Percentiles rank a stretch among this genome's conserved stretches.
Evolutionary conservation across 164 flowering plant species (phyloP).

Genomic region (Stephania cephalantha): DNA sequence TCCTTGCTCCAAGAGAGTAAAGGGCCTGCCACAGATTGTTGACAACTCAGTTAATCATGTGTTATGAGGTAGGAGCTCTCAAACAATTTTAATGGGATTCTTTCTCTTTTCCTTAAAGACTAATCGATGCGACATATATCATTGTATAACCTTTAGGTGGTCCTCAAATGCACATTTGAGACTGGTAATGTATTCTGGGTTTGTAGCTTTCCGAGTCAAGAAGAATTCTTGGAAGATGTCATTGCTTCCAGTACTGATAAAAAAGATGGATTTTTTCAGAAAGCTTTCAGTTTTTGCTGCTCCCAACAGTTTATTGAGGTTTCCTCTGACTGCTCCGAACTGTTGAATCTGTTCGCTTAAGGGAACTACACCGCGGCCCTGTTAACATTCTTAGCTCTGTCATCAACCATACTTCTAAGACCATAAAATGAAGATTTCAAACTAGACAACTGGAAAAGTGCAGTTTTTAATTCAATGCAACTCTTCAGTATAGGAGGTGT

Average conservation of each 20-base stretch:
- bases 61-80: background rate
- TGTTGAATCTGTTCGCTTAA: constrained; percentile 38
- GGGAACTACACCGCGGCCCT: constrained; percentile 20
- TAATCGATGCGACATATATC: background rate
- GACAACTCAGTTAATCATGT: background rate
- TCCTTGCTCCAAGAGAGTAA: constrained; percentile 39
- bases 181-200: constrained; percentile 18
- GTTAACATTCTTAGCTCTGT: background rate
- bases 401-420: background rate
- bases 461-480: too few species aligned
- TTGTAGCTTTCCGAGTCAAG: constrained; percentile 9
- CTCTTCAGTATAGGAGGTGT: too few species aligned
- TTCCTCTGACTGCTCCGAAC: constrained; percentile 18
- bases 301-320: constrained; percentile 25
- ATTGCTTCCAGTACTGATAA: constrained; percentile 49
- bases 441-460: too few species aligned
- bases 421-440: too few species aligned
- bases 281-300: constrained; percentile 9
- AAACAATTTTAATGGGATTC: too few species aligned
- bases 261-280: constrained; percentile 34
- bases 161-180: constrained; percentile 22
- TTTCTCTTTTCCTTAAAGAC: background rate
- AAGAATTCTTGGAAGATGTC: constrained; percentile 33
- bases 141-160: constrained; percentile 28
- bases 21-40: constrained; percentile 19